Evolutionary conservation across 345 rosid species (phyloP).

Genomic region (Heritiera littoralis): DNA sequence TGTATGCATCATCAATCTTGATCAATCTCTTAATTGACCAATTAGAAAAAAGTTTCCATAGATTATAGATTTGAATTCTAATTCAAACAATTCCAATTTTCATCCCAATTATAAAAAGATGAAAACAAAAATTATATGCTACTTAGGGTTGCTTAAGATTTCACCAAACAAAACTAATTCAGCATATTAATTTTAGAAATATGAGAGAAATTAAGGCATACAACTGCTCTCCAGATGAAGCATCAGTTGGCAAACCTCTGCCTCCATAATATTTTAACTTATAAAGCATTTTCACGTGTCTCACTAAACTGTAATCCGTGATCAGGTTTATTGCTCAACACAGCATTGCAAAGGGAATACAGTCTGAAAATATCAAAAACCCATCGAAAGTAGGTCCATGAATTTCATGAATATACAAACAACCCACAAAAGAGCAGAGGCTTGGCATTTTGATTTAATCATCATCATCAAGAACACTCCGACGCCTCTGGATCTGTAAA

Average conservation of each 20-base stretch:
- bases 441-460: slow-evolving; percentile 46
- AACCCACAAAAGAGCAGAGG: slow-evolving; percentile 9
- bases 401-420: slow-evolving; percentile 4
- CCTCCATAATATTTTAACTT: neutral
- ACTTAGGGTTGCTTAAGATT: neutral
- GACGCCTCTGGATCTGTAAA: slow-evolving; percentile 91
- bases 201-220: neutral
- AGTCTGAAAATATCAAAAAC: slow-evolving; percentile 1
- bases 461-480: slow-evolving; percentile 83
- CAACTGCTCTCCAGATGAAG: neutral
- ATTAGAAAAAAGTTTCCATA: too few species aligned
- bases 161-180: neutral
- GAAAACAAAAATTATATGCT: neutral
- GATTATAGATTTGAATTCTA: too few species aligned
- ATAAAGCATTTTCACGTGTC: neutral
- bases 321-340: neutral
- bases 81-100: too few species aligned
- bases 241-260: neutral
- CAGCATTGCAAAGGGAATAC: neutral
- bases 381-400: neutral
- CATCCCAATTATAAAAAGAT: too few species aligned
- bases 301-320: neutral
- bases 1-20: too few species aligned
- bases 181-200: neutral
- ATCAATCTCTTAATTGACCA: too few species aligned